A percentile compares a stretch with the other conserved stretches of the same genome.
phyloP scores from a whole-genome alignment of 2,329 filamentous ascomycete species.

The Exserohilum turcica region DNA sequence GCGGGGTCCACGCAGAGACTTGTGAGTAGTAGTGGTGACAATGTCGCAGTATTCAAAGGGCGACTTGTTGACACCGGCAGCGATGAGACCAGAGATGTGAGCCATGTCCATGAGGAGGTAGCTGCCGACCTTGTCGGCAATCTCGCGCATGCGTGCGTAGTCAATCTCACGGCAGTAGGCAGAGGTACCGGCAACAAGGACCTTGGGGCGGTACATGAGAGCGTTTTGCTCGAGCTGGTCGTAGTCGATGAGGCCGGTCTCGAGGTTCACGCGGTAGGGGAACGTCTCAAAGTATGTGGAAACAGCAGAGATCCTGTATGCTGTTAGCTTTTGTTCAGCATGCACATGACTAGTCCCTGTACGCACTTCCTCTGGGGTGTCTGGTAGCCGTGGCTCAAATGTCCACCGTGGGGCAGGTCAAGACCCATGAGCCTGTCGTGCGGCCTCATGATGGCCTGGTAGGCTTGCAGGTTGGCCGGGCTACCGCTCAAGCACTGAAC shows the following conservation, averaged over 20 bases:
- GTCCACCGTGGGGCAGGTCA: constrained; percentile 91
- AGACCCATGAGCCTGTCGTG: constrained; percentile 97
- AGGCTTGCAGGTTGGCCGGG: constrained; percentile 96
- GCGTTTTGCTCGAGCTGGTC: constrained; percentile 86
- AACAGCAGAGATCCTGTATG: constrained; percentile 81
- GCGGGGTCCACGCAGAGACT: constrained; percentile 90
- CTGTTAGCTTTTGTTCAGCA: constrained; percentile 16
- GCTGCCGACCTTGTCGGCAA: constrained; percentile 87
- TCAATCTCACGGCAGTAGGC: constrained; percentile 96
- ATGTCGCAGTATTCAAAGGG: constrained; percentile 91
- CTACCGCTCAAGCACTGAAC: constrained; percentile 85
- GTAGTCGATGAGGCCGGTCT: constrained; percentile 94
- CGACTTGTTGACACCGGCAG: constrained; percentile 86
- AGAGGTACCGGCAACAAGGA: constrained; percentile 91
- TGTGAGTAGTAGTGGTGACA: constrained; percentile 97
- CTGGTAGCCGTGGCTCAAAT: constrained; percentile 97
- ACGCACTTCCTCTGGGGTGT: constrained; percentile 86
- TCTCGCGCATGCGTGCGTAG: constrained; percentile 88
- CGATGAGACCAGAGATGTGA: constrained; percentile 92
- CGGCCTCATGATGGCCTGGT: constrained; percentile 94
- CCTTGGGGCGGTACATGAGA: constrained; percentile 88
- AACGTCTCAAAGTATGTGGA: constrained; percentile 99
- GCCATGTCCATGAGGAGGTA: constrained; percentile 97
- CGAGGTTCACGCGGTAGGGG: constrained; percentile 88
- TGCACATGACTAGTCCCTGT: background rate